These are phyloP conservation scores for Coemansia sp. DNA, from an alignment of 371 early-diverging fungal genomes.

Conservation along the genomic window DNA sequence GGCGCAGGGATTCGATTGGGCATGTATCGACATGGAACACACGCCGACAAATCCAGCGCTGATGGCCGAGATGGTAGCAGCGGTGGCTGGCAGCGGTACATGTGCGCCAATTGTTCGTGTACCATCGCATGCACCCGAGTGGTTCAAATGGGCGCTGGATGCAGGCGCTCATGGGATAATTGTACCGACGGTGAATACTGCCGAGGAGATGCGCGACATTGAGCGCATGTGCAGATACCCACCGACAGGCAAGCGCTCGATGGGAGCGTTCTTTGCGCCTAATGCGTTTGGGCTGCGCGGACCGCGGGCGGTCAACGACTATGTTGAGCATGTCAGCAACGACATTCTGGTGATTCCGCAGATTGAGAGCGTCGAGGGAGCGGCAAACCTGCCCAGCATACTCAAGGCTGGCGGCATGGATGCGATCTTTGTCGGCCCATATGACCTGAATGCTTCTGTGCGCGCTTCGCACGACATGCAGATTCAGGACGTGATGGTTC, in stretches of 20 bases:
- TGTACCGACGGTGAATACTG: slow-evolving; percentile 51
- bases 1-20: slow-evolving; percentile 51
- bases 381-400: slow-evolving; percentile 39
- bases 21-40: slow-evolving; percentile 52
- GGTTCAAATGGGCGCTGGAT: slow-evolving; percentile 53
- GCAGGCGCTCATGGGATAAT: slow-evolving; percentile 53
- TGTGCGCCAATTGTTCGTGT: slow-evolving; percentile 49
- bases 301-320: slow-evolving; percentile 38
- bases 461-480: slow-evolving; percentile 37
- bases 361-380: slow-evolving; percentile 53
- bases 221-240: slow-evolving; percentile 43
- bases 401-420: slow-evolving; percentile 45
- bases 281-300: slow-evolving; percentile 40
- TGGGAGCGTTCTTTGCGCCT: slow-evolving; percentile 45
- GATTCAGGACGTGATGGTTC: slow-evolving; percentile 41
- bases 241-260: slow-evolving; percentile 48
- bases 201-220: slow-evolving; percentile 42
- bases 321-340: slow-evolving; percentile 41
- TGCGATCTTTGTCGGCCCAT: slow-evolving; percentile 52
- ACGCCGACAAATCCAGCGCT: slow-evolving; percentile 42
- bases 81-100: slow-evolving; percentile 48
- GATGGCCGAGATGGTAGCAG: slow-evolving; percentile 52
- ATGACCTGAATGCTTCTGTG: slow-evolving; percentile 45
- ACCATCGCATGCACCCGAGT: slow-evolving; percentile 47
- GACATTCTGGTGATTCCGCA: slow-evolving; percentile 52